Evolutionary conservation across 805 yeast species (phyloP).

Genomic region (Candida germanica): DNA sequence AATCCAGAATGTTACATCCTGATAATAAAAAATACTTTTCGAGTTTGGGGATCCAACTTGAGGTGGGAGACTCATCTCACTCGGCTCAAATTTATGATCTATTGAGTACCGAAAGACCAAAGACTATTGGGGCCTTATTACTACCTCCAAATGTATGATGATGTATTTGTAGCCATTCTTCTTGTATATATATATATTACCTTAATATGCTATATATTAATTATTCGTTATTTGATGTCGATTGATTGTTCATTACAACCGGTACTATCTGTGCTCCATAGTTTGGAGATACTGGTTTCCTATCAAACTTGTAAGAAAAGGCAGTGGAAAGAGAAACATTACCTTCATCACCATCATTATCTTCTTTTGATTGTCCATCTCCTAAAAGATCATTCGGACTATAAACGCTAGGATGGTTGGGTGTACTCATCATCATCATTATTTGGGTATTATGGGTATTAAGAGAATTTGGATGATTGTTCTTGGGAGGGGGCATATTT

Average conservation of each 20-base stretch:
- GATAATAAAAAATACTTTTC: slow-evolving; percentile 47
- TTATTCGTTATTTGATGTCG: slow-evolving; percentile 4
- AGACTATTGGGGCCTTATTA: slow-evolving; percentile 67
- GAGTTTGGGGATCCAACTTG: slow-evolving; percentile 65
- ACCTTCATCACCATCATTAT: slow-evolving; percentile 9
- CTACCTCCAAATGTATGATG: slow-evolving; percentile 61
- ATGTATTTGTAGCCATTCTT: neutral
- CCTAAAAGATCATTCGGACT: slow-evolving; percentile 13
- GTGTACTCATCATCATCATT: slow-evolving; percentile 42
- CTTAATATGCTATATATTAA: neutral
- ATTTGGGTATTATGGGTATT: slow-evolving; percentile 6
- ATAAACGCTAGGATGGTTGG: slow-evolving; percentile 35
- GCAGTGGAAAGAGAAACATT: slow-evolving; percentile 12
- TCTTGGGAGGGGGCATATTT: slow-evolving; percentile 29
- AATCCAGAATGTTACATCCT: slow-evolving; percentile 62
- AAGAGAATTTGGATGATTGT: slow-evolving; percentile 3
- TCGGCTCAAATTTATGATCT: slow-evolving; percentile 72
- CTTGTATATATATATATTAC: slow-evolving; percentile 4
- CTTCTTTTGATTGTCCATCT: slow-evolving; percentile 5
- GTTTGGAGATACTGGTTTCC: slow-evolving; percentile 4
- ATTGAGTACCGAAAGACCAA: slow-evolving; percentile 76
- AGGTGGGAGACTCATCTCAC: slow-evolving; percentile 58
- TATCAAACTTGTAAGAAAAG: slow-evolving; percentile 12
- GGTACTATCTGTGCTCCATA: no score
- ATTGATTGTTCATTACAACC: slow-evolving; percentile 7